Conservation (phyloP, 176 grass and related monocot species). For the Miscanthus lutarioriparius region DNA sequence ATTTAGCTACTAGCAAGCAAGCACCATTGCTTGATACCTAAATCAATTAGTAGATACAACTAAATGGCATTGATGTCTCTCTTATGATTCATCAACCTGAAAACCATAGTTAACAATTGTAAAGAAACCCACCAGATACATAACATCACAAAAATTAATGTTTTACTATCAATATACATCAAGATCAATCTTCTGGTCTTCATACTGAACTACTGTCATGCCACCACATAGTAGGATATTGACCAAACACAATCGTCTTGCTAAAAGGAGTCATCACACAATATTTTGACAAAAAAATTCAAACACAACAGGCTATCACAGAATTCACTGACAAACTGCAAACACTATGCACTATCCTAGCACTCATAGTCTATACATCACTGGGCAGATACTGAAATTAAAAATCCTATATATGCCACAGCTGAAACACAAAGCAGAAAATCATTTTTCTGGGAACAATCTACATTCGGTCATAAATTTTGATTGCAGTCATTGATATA, state of each 20-base stretch:
- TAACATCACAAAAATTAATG: neutral
- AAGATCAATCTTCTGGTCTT: neutral
- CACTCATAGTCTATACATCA: neutral
- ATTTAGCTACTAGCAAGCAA: conserved; percentile 4
- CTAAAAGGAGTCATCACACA: neutral
- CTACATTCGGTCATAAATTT: neutral
- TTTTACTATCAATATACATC: neutral
- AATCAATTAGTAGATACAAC: neutral
- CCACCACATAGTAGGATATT: too few relatives aligned
- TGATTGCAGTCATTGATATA: neutral
- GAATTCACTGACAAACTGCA: neutral
- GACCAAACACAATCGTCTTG: too few relatives aligned
- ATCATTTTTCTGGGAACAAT: neutral
- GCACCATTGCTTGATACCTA: neutral
- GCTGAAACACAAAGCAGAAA: neutral
- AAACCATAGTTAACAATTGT: neutral
- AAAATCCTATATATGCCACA: neutral
- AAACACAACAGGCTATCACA: neutral
- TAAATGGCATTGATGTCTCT: neutral
- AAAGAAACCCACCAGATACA: neutral
- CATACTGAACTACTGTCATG: neutral
- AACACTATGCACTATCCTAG: neutral
- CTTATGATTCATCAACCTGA: neutral
- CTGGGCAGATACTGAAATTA: neutral
- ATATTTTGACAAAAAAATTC: neutral